Base-by-base conservation (phyloP, 257 asterid species). In the Echites panduratus region DNA sequence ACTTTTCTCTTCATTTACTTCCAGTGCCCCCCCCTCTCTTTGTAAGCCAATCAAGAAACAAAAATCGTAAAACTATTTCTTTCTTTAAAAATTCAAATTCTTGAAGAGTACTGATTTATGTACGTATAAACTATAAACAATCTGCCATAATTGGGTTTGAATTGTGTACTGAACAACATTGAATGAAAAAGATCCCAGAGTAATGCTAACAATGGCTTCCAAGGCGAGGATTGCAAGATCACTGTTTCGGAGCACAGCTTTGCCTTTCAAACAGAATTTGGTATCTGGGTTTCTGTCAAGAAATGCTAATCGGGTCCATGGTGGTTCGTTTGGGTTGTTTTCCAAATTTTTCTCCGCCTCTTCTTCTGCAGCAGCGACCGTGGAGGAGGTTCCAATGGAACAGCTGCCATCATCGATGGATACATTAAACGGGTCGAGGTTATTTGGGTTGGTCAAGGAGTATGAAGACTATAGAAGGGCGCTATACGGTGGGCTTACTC, bases 401-500 rank as follows among this genome's bases (percentile, higher is more conserved):
- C n/a, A n/a, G n/a, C n/a, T n/a, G 66, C 16, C 77, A 32, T 24
- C 73, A 1, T 57, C 77, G 12, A 70, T 49, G 74, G 79, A 74
- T 67, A 26, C 67, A 9, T 62, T 62, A 24, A 19, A 10, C 4
- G 49, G 69, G 69, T 0, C 94, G 68, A 81, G 79, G 68, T 17
- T 86, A n/a, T 72, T 85, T 53, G 97, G 88, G 40, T 20, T 87
- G 80, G 77, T 88, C 17, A 90, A 90, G 57, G 99, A 95, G 73
- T 95, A 95, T 79, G 98, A 87, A 77, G 98, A 95, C 73, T 95
- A 95, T 26, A 79, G 99, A 73, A 87, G 98, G 86, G 88, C 79
- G 63, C 81, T 95, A 73, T 95, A 86, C 62, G 97, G 94, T 16
- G 98, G 99, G 48, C 82, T 95, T 54, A 95, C 99, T 77, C 97